These are phyloP conservation scores for Balansia obtecta DNA, from an alignment of 2,329 filamentous ascomycete genomes.

Conservation along the genomic window DNA sequence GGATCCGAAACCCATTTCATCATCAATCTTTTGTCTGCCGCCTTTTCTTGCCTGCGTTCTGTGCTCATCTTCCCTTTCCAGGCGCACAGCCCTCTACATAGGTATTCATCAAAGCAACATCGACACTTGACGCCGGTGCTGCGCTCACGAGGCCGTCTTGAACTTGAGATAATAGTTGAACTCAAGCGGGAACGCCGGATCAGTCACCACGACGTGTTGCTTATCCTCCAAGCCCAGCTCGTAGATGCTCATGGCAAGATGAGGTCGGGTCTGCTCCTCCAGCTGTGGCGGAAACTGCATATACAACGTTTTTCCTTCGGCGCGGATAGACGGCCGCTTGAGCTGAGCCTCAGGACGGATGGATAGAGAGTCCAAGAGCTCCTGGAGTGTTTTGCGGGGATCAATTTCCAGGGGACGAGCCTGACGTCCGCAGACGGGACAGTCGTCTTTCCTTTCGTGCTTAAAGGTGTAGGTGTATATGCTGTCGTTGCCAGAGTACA, in stretches of 20 bases:
- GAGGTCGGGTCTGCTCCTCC: slow-evolving; percentile 72
- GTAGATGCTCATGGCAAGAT: slow-evolving; percentile 63
- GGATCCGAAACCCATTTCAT: not conserved
- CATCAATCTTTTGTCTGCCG: not conserved
- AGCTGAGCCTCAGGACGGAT: slow-evolving; percentile 80
- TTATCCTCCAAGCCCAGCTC: slow-evolving; percentile 64
- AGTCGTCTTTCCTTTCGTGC: slow-evolving; percentile 88
- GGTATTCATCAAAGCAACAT: no score
- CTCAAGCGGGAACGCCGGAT: slow-evolving; percentile 74
- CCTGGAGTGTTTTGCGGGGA: slow-evolving; percentile 59
- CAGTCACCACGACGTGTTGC: slow-evolving; percentile 83
- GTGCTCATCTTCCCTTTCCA: not conserved
- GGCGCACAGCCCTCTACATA: no score
- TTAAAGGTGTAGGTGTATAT: slow-evolving; percentile 98
- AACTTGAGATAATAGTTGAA: slow-evolving; percentile 45
- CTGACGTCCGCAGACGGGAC: slow-evolving; percentile 80
- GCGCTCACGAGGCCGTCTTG: slow-evolving; percentile 13
- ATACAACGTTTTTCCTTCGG: slow-evolving; percentile 73
- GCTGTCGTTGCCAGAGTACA: slow-evolving; percentile 93
- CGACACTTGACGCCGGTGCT: not conserved
- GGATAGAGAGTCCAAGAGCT: slow-evolving; percentile 75
- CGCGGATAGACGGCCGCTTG: slow-evolving; percentile 80
- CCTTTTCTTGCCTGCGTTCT: not conserved
- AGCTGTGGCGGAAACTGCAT: slow-evolving; percentile 74
- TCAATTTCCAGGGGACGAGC: slow-evolving; percentile 65